Percentiles rank a stretch among this genome's conserved stretches.
Evolutionary conservation across 2,329 filamentous ascomycete genomes (phyloP).

Genomic region (Monosporascus sp.): DNA sequence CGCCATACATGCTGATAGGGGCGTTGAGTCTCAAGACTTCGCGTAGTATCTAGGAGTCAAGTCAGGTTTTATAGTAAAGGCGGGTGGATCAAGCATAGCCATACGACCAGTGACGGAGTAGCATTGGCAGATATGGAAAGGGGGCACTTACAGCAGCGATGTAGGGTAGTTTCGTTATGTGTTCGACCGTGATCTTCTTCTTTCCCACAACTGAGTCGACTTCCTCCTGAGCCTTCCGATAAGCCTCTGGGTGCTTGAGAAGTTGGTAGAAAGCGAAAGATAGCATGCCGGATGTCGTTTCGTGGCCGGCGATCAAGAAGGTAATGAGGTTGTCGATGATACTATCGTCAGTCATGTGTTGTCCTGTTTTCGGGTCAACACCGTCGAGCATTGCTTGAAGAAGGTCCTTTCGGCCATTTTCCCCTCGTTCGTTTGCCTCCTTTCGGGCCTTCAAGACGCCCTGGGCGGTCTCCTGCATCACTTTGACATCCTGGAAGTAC

Average conservation of each 20-base stretch:
- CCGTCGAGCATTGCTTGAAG: slow-evolving; percentile 65
- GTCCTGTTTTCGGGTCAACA: slow-evolving; percentile 60
- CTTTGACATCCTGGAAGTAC: slow-evolving; percentile 48
- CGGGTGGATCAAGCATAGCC: not conserved
- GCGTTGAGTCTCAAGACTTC: slow-evolving; percentile 61
- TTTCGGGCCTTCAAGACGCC: slow-evolving; percentile 57
- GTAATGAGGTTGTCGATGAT: slow-evolving; percentile 69
- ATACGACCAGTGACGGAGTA: no score
- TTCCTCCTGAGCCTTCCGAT: slow-evolving; percentile 59
- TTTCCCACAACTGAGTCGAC: slow-evolving; percentile 60
- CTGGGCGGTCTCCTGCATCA: slow-evolving; percentile 48
- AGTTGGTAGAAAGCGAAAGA: slow-evolving; percentile 62
- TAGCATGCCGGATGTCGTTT: slow-evolving; percentile 64
- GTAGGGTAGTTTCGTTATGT: slow-evolving; percentile 60
- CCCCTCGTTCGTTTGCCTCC: slow-evolving; percentile 34
- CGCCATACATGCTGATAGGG: slow-evolving; percentile 52
- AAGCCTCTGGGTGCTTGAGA: slow-evolving; percentile 54
- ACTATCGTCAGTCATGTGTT: slow-evolving; percentile 55
- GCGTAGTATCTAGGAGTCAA: slow-evolving; percentile 41
- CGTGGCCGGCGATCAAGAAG: slow-evolving; percentile 65
- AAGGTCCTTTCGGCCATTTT: slow-evolving; percentile 53
- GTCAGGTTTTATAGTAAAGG: not conserved
- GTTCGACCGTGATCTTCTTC: slow-evolving; percentile 51
- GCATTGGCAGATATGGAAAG: not conserved
- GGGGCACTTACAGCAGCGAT: slow-evolving; percentile 45